Evolutionary conservation across 495 filamentous ascomycete genomes (phyloP).

Genomic region (Penicillium mononematosum): DNA sequence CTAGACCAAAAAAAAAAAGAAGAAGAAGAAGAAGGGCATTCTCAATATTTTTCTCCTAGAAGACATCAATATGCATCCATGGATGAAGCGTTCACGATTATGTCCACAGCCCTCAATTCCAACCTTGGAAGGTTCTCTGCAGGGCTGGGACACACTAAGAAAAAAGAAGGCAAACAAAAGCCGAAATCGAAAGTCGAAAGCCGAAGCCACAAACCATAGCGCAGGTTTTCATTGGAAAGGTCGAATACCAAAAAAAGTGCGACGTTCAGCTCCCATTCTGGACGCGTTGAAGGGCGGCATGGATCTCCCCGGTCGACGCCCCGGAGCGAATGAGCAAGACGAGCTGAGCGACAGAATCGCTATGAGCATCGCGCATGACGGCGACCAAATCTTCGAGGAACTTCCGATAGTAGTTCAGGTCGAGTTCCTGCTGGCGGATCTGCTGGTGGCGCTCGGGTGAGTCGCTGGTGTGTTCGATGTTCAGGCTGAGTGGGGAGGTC

Average conservation of each 20-base stretch:
- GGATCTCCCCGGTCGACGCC: constrained; percentile 34
- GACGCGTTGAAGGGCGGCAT: constrained; percentile 22
- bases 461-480: not conserved
- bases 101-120: not conserved
- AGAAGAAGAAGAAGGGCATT: not conserved
- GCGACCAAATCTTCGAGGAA: constrained; percentile 34
- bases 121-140: too few species aligned
- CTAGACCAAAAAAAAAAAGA: not conserved
- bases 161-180: too few species aligned
- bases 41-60: not conserved
- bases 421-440: not conserved
- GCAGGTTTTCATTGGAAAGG: not conserved
- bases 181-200: too few species aligned
- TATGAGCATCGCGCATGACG: constrained; percentile 29
- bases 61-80: not conserved
- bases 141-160: not conserved
- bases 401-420: constrained; percentile 27
- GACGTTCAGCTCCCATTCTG: not conserved
- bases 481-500: not conserved
- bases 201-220: not conserved
- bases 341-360: constrained; percentile 26
- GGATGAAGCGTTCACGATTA: not conserved
- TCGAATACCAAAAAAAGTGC: not conserved
- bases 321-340: constrained; percentile 36
- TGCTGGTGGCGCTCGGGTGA: not conserved